Percentiles rank a stretch among this genome's conserved stretches.
Conservation (phyloP, 352 stramenopile species). For the Blastocystis hominis region DNA sequence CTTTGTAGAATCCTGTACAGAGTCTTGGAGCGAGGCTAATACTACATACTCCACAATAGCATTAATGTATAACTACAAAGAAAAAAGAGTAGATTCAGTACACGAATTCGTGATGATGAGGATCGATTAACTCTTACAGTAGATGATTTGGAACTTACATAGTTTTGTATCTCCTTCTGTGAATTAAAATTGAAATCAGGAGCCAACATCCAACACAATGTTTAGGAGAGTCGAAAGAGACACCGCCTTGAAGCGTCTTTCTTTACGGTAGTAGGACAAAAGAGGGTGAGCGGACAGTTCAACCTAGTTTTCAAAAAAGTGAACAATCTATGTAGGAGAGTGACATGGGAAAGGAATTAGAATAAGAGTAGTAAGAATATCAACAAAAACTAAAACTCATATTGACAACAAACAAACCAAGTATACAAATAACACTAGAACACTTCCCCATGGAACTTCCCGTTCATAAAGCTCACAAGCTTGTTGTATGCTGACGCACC, state of each 20-base stretch:
- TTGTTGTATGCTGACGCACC: slow-evolving; percentile 1
- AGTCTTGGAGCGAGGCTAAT: background rate
- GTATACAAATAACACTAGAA: background rate
- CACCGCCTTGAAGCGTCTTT: no score
- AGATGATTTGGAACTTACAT: background rate
- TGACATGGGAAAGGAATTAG: no score
- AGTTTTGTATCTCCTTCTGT: background rate
- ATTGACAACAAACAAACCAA: slow-evolving; percentile 24
- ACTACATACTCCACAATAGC: background rate
- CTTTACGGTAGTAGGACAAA: no score
- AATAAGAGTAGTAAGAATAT: no score
- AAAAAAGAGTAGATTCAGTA: background rate
- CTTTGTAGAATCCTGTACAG: no score
- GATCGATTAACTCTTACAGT: background rate
- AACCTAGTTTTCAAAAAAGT: no score
- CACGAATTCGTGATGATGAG: background rate
- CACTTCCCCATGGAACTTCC: slow-evolving; percentile 9
- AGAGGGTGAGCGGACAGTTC: no score
- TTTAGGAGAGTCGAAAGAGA: no score
- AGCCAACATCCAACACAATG: no score
- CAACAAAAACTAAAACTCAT: no score
- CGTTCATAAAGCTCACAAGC: slow-evolving; percentile 12
- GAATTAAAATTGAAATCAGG: background rate
- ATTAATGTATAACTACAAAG: background rate
- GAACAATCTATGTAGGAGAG: no score